Percentiles rank a stretch among this genome's conserved stretches.
Evolutionary conservation across 495 filamentous ascomycete species (phyloP).

Genomic region (Pseudevernia furfuracea): DNA sequence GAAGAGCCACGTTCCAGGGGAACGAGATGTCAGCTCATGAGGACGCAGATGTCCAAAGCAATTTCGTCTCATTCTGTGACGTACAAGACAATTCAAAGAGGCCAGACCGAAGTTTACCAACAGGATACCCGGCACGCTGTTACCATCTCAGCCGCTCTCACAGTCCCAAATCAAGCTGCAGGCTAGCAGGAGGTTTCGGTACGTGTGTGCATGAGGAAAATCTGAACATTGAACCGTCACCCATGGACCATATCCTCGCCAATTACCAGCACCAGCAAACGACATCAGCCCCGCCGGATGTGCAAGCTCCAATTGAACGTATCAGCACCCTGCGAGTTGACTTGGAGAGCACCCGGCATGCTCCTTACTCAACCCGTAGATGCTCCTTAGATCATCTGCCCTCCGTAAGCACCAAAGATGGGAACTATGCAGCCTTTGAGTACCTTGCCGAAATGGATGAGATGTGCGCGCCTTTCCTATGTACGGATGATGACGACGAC

Average conservation of each 20-base stretch:
- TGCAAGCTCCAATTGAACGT: not conserved
- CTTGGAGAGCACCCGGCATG: not conserved
- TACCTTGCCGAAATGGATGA: not conserved
- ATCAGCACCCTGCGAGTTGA: not conserved
- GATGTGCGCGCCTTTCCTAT: not conserved
- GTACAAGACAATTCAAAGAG: not conserved
- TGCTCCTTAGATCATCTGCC: not conserved
- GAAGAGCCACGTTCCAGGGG: constrained; percentile 8
- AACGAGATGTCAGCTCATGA: not conserved
- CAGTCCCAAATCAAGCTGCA: not conserved
- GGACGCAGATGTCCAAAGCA: not conserved
- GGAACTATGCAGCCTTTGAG: not conserved
- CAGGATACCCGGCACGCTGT: not conserved
- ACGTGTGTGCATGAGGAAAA: not conserved
- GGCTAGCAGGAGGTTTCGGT: not conserved
- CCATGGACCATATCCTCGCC: not conserved
- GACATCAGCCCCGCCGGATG: not conserved
- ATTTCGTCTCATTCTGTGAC: not conserved
- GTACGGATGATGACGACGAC: not conserved
- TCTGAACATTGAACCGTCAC: not conserved
- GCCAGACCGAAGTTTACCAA: not conserved
- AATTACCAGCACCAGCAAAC: not conserved
- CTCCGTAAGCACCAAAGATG: not conserved
- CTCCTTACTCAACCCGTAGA: not conserved
- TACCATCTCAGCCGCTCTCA: not conserved